Evolutionary conservation across 768 basidiomycete species (phyloP), one percentile per base, ranked within the genome.

Genomic region (Pisolithus microcarpus): DNA sequence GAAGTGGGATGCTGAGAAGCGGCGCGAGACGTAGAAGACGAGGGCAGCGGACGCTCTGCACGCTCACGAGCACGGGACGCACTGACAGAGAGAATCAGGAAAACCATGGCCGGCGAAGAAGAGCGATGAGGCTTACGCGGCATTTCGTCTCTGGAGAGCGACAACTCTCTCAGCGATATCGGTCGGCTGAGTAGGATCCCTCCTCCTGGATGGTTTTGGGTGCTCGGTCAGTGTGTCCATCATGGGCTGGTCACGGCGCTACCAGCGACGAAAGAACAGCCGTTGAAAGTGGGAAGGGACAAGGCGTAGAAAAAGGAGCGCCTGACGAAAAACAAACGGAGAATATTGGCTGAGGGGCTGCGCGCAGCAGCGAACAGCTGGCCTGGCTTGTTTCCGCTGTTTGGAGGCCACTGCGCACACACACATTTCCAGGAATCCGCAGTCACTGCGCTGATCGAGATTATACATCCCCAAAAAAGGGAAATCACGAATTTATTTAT

Each of bases 131-230:
- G 75, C 77, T 47, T 52, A 82, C 80, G 70, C 73, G 50, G 85
- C 83, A 34, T 73, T 80, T 56, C 73, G 80, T 18, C 90, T 75
- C 62, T 85, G 81, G 4, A 85, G 69, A 11, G 84, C 83, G 48
- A 84, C 73, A 42, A 91, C 74, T 55, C 75, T 77, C 61, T 86
- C 81, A n/a, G 74, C 77, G 19, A 83, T 55, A 65, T 82, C 79
- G 0, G 71, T 75, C 3, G 72, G 66, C 24, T 71, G 68, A 11
- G 70, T 56, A 3, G 67, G 60, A 31, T 75, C 72, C 42, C 76
- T 71, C 59, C 73, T 72, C 51, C 70, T 66, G 15, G 66, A 61
- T 28, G 61, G 59, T n/a, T 56, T 59, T 39, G 56, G 66, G 39
- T 44, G 55, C 43, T 68, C 65, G 38, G 58, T 47, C 18, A 53